Conservation (phyloP, 2,329 filamentous ascomycete species). For the Daldinia sp. region DNA sequence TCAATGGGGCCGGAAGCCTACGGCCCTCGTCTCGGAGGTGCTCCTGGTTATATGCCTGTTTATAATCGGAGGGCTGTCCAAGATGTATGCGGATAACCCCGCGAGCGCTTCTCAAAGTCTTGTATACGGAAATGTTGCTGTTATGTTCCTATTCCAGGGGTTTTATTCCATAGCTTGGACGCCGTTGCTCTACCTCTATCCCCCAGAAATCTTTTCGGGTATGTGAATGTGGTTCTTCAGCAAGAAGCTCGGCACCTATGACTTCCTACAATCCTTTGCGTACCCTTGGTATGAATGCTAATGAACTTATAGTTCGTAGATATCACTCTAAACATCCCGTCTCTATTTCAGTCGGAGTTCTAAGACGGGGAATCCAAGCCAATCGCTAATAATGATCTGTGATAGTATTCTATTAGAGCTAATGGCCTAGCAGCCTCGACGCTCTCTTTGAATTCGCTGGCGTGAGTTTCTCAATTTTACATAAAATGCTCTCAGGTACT, state of each 20-base stretch:
- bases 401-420: background rate
- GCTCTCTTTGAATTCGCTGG: background rate
- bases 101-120: conserved; percentile 41
- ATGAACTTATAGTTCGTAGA: background rate
- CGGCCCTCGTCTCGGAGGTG: conserved; percentile 51
- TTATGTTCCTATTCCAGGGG: conserved; percentile 62
- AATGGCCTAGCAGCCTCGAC: background rate
- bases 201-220: conserved; percentile 54
- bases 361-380: too few species aligned
- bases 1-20: conserved; percentile 55
- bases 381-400: too few species aligned
- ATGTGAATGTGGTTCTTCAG: conserved; percentile 2
- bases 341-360: background rate
- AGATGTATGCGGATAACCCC: conserved; percentile 48
- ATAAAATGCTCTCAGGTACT: background rate
- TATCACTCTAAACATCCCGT: background rate
- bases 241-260: background rate
- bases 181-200: conserved; percentile 57
- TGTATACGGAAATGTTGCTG: conserved; percentile 44
- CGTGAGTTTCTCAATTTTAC: background rate
- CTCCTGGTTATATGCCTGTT: conserved; percentile 56
- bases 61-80: conserved; percentile 59
- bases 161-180: conserved; percentile 61
- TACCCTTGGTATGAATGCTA: background rate
- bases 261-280: background rate